Evolutionary conservation across 345 rosid genomes (phyloP).

Genomic region (Physaria fendleri): DNA sequence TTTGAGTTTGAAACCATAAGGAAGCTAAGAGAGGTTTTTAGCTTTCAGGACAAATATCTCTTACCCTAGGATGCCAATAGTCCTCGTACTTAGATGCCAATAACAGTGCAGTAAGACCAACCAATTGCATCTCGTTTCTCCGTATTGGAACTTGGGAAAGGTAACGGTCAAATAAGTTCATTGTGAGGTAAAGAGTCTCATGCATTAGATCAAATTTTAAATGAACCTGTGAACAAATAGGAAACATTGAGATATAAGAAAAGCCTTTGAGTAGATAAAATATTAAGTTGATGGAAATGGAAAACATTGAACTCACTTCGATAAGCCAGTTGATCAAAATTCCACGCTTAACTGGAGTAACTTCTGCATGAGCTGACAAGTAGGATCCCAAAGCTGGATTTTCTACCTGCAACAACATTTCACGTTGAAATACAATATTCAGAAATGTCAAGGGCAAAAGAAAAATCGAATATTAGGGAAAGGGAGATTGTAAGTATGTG

Average conservation of each 20-base stretch:
- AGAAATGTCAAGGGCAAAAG: not conserved
- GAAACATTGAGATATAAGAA: conserved; percentile 14
- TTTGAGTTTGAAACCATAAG: conserved; percentile 1
- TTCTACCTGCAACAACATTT: conserved; percentile 46
- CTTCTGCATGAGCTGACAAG: conserved; percentile 52
- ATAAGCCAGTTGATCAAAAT: conserved; percentile 91
- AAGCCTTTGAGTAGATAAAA: not conserved
- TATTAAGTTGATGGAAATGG: conserved; percentile 2
- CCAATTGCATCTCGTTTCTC: conserved; percentile 82
- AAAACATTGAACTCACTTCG: conserved; percentile 50
- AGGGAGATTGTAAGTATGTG: not conserved
- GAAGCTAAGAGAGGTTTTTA: not conserved
- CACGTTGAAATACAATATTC: conserved; percentile 2
- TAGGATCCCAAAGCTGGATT: conserved; percentile 47
- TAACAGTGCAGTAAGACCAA: conserved; percentile 81
- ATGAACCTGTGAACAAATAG: conserved; percentile 59
- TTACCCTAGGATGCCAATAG: conserved; percentile 96
- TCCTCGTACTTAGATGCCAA: conserved; percentile 95
- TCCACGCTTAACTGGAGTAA: conserved; percentile 73
- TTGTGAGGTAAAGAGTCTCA: conserved; percentile 89
- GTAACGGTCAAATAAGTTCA: conserved; percentile 61
- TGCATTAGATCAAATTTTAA: conserved; percentile 77
- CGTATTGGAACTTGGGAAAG: conserved; percentile 69
- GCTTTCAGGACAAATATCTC: conserved; percentile 1
- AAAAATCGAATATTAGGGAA: conserved; percentile 1